phyloP scores from a whole-genome alignment of 108 stramenopile species.

The Skeletonema tropicum region DNA sequence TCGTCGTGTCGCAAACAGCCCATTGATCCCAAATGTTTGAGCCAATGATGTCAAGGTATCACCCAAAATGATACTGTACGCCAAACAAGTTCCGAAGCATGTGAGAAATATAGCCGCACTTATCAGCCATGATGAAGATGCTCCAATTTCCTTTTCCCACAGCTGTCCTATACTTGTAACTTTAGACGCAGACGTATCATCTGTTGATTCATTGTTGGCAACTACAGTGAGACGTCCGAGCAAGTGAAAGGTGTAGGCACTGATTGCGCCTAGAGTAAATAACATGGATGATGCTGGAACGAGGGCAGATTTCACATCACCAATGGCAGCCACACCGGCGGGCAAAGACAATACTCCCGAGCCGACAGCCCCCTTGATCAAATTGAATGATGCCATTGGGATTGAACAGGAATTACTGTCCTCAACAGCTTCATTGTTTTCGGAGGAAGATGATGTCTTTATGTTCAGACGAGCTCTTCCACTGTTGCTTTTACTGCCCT shows the following conservation, averaged over 20 bases:
- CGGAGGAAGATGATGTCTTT: background rate
- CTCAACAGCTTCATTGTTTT: background rate
- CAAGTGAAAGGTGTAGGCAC: constrained; percentile 88
- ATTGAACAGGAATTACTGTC: constrained; percentile 19
- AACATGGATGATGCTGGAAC: constrained; percentile 71
- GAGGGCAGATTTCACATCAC: constrained; percentile 48
- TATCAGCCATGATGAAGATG: constrained; percentile 69
- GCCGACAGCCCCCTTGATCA: constrained; percentile 91
- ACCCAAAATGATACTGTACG: constrained; percentile 87
- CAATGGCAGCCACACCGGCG: constrained; percentile 72
- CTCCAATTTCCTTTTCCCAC: constrained; percentile 80
- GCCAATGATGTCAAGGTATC: constrained; percentile 67
- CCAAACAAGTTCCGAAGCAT: constrained; percentile 77
- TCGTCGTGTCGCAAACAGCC: constrained; percentile 46
- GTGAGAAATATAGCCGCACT: constrained; percentile 71
- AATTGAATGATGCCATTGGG: constrained; percentile 73
- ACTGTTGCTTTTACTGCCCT: background rate
- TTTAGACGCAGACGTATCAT: background rate
- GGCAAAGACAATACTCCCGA: constrained; percentile 87
- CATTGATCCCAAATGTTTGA: constrained; percentile 37
- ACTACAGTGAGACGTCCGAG: constrained; percentile 65
- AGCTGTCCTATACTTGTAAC: constrained; percentile 74
- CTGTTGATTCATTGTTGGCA: constrained; percentile 6
- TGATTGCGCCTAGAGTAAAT: constrained; percentile 68
- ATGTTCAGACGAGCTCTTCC: background rate